phyloP scores from a whole-genome alignment of 2,329 filamentous ascomycete genomes.

The Penicillium digitatum region DNA sequence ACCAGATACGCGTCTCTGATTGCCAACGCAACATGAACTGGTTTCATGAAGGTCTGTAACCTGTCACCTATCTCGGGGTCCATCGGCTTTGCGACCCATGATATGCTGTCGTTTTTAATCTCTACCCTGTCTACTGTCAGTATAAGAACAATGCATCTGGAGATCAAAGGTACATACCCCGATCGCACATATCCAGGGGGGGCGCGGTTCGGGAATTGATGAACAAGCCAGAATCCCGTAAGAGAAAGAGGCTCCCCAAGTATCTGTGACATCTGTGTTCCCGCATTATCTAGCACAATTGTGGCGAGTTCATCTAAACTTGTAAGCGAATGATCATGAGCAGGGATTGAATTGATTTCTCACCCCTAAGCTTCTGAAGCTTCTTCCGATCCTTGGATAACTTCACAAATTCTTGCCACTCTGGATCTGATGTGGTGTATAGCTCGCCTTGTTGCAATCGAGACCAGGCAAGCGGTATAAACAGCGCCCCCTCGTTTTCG shows the following conservation, averaged over 20 bases:
- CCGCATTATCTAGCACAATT: conserved; percentile 43
- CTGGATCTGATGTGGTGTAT: conserved; percentile 50
- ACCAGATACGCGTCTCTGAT: conserved; percentile 34
- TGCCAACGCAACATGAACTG: conserved; percentile 32
- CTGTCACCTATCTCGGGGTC: conserved; percentile 30
- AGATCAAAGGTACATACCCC: conserved; percentile 48
- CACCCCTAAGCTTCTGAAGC: conserved; percentile 48
- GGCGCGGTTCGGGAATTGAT: conserved; percentile 57
- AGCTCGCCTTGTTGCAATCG: conserved; percentile 30
- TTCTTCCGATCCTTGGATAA: conserved; percentile 54
- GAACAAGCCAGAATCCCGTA: conserved; percentile 56
- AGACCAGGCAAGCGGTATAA: conserved; percentile 60
- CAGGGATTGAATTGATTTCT: conserved; percentile 7
- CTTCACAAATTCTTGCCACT: conserved; percentile 59
- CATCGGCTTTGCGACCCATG: conserved; percentile 29
- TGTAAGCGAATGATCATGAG: conserved; percentile 6
- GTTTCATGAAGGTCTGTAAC: conserved; percentile 29
- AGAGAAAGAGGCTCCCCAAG: conserved; percentile 51
- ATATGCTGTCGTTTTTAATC: conserved; percentile 24
- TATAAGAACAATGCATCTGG: neutral
- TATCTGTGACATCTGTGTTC: conserved; percentile 41
- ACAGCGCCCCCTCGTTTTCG: conserved; percentile 48
- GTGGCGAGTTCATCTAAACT: conserved; percentile 46
- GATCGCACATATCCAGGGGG: conserved; percentile 58
- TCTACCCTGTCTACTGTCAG: conserved; percentile 27